A percentile compares a stretch with the other conserved stretches of the same genome.
Evolutionary conservation across 371 early-diverging fungal species (phyloP).

Genomic region (Syncephalastrum racemosum): DNA sequence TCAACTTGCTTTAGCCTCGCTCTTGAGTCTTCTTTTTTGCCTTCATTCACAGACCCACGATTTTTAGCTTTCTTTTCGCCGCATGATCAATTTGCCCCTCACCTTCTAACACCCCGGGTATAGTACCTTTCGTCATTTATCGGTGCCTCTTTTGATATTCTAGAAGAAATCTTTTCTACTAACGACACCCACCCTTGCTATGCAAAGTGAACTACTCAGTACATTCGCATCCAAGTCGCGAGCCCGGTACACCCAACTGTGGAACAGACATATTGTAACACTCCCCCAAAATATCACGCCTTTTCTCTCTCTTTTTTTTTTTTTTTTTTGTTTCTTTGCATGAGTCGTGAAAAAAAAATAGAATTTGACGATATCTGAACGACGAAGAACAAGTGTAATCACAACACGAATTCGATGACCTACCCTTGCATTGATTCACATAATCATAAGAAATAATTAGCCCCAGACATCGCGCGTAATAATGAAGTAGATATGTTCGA

Average conservation of each 20-base stretch:
- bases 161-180: not conserved
- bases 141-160: not conserved
- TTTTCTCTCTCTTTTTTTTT: conserved; percentile 5
- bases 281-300: too few species aligned
- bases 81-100: too few species aligned
- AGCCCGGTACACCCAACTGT: not conserved
- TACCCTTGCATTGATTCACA: not conserved
- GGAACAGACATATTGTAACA: not conserved
- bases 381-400: not conserved
- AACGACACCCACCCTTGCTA: not conserved
- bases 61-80: too few species aligned
- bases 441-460: not conserved
- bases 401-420: not conserved
- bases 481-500: not conserved
- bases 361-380: not conserved
- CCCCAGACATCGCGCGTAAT: not conserved
- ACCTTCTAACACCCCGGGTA: too few species aligned
- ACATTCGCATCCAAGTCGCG: not conserved
- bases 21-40: too few species aligned
- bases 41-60: too few species aligned
- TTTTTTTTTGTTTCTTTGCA: conserved; percentile 2
- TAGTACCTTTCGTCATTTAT: not conserved
- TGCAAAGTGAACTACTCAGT: too few species aligned
- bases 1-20: not conserved
- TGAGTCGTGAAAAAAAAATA: not conserved